Conservation (phyloP, 768 basidiomycete genomes). For the Lentinula aciculospora region DNA sequence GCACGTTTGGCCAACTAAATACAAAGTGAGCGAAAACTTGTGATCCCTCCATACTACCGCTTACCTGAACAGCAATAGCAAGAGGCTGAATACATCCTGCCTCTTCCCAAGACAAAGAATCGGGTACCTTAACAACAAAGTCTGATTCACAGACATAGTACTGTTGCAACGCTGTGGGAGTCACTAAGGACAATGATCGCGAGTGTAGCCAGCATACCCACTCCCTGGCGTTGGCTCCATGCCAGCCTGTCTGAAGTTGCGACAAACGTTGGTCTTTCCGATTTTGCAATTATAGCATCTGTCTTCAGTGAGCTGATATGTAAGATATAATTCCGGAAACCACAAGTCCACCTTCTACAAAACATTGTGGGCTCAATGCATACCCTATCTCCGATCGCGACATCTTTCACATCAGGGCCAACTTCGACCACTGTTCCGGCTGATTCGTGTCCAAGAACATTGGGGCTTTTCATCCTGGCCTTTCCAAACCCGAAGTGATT, state of each 20-base stretch:
- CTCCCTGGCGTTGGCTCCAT: constrained; percentile 13
- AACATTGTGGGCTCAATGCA: constrained; percentile 15
- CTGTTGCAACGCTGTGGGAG: constrained; percentile 10
- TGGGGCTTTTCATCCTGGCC: constrained; percentile 9
- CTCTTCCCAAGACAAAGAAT: constrained; percentile 14
- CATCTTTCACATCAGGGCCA: constrained; percentile 8
- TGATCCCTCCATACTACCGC: background rate
- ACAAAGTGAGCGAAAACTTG: background rate
- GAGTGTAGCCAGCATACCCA: constrained; percentile 1
- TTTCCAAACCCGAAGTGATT: constrained; percentile 14
- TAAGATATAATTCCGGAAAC: background rate
- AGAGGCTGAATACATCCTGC: constrained; percentile 17
- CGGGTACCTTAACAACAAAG: constrained; percentile 13
- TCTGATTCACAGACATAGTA: constrained; percentile 14
- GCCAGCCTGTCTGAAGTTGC: constrained; percentile 11
- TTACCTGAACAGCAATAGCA: constrained; percentile 13
- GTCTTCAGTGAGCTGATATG: background rate
- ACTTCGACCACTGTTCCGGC: constrained; percentile 14
- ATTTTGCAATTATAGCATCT: constrained; percentile 15
- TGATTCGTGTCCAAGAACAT: constrained; percentile 14
- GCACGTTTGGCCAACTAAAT: constrained; percentile 13
- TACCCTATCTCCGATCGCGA: constrained; percentile 14
- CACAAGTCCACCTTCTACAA: constrained; percentile 12
- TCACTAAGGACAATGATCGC: background rate
- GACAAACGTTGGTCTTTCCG: constrained; percentile 14